These are phyloP conservation scores for Xylariaceae sp. DNA, from an alignment of 2,329 filamentous ascomycete species.

Conservation along the genomic window DNA sequence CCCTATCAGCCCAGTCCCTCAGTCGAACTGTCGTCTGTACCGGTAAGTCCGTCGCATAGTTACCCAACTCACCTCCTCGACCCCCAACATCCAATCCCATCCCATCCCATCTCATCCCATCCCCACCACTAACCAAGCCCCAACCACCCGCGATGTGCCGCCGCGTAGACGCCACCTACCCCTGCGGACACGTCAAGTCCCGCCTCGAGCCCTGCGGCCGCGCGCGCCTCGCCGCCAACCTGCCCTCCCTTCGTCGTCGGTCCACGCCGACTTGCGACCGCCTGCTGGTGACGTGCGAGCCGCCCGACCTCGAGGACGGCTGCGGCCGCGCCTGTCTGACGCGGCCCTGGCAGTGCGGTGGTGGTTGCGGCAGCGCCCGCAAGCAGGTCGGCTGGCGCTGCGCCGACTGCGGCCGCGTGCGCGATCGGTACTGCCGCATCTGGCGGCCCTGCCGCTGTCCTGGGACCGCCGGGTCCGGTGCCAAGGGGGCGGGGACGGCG, in stretches of 20 bases:
- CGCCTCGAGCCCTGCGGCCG: slow-evolving; percentile 14
- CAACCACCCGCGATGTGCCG: slow-evolving; percentile 8
- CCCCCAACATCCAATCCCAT: not conserved
- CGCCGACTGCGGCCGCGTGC: slow-evolving; percentile 8
- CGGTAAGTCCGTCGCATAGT: not conserved
- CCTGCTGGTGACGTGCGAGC: not conserved
- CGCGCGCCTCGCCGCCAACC: slow-evolving; percentile 7
- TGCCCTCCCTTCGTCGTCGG: slow-evolving; percentile 1
- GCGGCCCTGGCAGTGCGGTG: slow-evolving; percentile 13
- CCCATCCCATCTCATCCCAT: too few relatives aligned
- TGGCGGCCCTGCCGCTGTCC: slow-evolving; percentile 12
- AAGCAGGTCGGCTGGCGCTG: slow-evolving; percentile 19
- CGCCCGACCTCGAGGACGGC: slow-evolving; percentile 12
- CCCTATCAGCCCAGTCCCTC: not conserved
- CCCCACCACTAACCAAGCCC: slow-evolving; percentile 1
- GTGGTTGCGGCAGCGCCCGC: slow-evolving; percentile 6
- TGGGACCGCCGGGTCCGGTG: too few relatives aligned
- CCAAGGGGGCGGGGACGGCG: too few relatives aligned
- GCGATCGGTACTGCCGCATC: slow-evolving; percentile 3
- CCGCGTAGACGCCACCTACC: slow-evolving; percentile 12
- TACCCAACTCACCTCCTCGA: not conserved
- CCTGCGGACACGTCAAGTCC: slow-evolving; percentile 14
- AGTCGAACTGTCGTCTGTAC: not conserved
- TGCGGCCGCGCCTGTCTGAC: slow-evolving; percentile 16
- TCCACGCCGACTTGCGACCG: slow-evolving; percentile 7